Evolutionary conservation across 1,284 basidiomycete species (phyloP).

Genomic region (Boletus semigastroideus): DNA sequence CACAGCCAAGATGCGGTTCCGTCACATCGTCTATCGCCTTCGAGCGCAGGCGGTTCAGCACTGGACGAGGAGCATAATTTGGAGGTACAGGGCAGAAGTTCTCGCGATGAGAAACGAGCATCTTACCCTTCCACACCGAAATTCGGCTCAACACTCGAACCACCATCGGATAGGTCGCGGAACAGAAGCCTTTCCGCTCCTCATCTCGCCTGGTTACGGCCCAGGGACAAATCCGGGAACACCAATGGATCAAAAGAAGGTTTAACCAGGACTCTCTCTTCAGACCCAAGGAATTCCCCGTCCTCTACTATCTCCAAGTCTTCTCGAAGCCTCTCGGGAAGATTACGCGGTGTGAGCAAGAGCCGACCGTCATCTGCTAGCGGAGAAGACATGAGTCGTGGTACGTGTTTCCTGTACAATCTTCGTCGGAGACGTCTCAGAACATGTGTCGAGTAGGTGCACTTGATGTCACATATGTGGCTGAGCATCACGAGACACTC

Average conservation of each 20-base stretch:
- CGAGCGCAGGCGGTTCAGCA: not conserved
- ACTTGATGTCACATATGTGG: slow-evolving; percentile 70
- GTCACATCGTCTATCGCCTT: slow-evolving; percentile 11
- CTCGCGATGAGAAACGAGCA: slow-evolving; percentile 21
- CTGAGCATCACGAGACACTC: slow-evolving; percentile 83
- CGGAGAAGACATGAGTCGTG: slow-evolving; percentile 12
- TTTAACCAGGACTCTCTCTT: slow-evolving; percentile 14
- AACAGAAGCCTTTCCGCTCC: slow-evolving; percentile 72
- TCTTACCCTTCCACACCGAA: slow-evolving; percentile 17
- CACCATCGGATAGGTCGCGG: slow-evolving; percentile 41
- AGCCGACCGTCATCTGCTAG: slow-evolving; percentile 16
- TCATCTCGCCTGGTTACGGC: slow-evolving; percentile 63
- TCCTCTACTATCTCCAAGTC: slow-evolving; percentile 9
- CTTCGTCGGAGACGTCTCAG: not conserved
- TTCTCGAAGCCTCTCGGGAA: slow-evolving; percentile 22
- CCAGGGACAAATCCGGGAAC: slow-evolving; percentile 24
- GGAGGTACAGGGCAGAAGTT: slow-evolving; percentile 4
- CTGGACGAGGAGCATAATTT: not conserved
- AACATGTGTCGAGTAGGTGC: slow-evolving; percentile 27
- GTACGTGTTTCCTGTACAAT: slow-evolving; percentile 15
- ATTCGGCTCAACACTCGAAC: slow-evolving; percentile 7
- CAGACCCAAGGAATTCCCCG: slow-evolving; percentile 14
- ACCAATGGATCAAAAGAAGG: slow-evolving; percentile 13
- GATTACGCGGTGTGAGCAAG: slow-evolving; percentile 22
- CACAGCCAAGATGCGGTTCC: slow-evolving; percentile 66